phyloP scores from a whole-genome alignment of 192 early-diverging fungal genomes.

The Gryganskiella cystojenkinii region DNA sequence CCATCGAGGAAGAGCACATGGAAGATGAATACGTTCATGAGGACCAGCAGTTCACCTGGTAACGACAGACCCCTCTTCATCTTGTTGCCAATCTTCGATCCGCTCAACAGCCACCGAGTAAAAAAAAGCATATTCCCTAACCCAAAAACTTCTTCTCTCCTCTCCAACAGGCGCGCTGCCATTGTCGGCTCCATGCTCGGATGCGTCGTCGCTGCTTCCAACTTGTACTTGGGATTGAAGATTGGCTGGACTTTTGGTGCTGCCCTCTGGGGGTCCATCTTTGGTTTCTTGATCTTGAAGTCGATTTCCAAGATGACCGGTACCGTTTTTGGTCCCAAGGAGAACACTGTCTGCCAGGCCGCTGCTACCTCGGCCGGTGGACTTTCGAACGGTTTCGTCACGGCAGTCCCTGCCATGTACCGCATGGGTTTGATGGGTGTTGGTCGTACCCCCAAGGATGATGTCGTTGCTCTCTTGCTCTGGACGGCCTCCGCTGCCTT shows the following conservation, averaged over 20 bases:
- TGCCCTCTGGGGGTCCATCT: slow-evolving; percentile 66
- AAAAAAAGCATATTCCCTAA: neutral
- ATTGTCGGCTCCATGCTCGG: slow-evolving; percentile 72
- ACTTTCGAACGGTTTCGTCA: slow-evolving; percentile 68
- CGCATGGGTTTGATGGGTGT: slow-evolving; percentile 64
- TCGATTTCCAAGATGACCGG: slow-evolving; percentile 61
- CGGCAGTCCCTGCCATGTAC: slow-evolving; percentile 78
- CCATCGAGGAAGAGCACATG: slow-evolving; percentile 12
- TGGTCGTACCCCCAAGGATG: slow-evolving; percentile 51
- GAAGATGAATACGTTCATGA: slow-evolving; percentile 37
- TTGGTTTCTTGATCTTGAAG: slow-evolving; percentile 71
- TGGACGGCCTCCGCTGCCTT: slow-evolving; percentile 69
- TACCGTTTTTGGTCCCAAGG: slow-evolving; percentile 74
- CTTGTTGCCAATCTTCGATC: neutral
- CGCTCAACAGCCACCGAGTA: neutral
- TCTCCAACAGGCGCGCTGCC: slow-evolving; percentile 56
- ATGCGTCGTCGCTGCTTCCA: slow-evolving; percentile 72
- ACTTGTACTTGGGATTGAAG: slow-evolving; percentile 78
- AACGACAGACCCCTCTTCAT: neutral
- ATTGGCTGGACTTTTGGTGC: slow-evolving; percentile 68
- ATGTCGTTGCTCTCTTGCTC: slow-evolving; percentile 61
- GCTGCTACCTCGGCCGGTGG: slow-evolving; percentile 78
- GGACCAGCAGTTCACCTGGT: slow-evolving; percentile 41
- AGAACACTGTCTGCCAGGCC: slow-evolving; percentile 74
- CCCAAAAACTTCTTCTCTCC: neutral